Evolutionary conservation across 1,139 yeast species (phyloP).

Genomic region (Saccharomycopsis hybrid): DNA sequence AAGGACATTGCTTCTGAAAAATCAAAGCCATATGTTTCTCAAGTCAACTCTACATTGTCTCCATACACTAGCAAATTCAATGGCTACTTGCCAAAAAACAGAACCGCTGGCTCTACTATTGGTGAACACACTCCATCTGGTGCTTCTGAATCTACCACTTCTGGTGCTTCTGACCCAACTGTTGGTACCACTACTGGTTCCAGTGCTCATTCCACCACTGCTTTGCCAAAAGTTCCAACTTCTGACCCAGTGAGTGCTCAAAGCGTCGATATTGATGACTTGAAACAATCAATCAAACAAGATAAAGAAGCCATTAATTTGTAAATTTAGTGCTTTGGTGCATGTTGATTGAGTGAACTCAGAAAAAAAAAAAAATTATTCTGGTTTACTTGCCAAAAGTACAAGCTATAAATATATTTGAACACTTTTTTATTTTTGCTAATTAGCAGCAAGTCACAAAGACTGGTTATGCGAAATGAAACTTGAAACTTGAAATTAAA

Average conservation of each 20-base stretch:
- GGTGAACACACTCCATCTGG: slow-evolving; percentile 32
- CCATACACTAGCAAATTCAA: slow-evolving; percentile 57
- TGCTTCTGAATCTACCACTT: slow-evolving; percentile 23
- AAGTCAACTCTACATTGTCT: slow-evolving; percentile 50
- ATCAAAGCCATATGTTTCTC: slow-evolving; percentile 37
- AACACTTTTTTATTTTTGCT: too few species aligned
- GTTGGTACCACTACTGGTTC: slow-evolving; percentile 21
- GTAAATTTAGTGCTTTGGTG: background rate
- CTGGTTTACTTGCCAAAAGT: too few species aligned
- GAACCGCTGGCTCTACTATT: slow-evolving; percentile 70
- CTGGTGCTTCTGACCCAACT: slow-evolving; percentile 24
- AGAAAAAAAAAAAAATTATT: too few species aligned
- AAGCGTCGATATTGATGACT: slow-evolving; percentile 14
- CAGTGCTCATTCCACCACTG: slow-evolving; percentile 16
- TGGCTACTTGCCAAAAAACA: slow-evolving; percentile 51
- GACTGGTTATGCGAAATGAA: too few species aligned
- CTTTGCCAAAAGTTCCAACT: slow-evolving; percentile 19
- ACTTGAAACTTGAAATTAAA: too few species aligned
- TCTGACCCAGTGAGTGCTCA: slow-evolving; percentile 7
- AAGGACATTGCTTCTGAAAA: slow-evolving; percentile 48
- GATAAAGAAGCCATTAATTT: slow-evolving; percentile 8
- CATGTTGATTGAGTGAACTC: too few species aligned
- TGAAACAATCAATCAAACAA: slow-evolving; percentile 16
- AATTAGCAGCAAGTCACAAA: too few species aligned
- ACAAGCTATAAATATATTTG: too few species aligned